These are phyloP conservation scores for Gliomastix tumulicola DNA, from an alignment of 2,329 filamentous ascomycete species.

Conservation along the genomic window DNA sequence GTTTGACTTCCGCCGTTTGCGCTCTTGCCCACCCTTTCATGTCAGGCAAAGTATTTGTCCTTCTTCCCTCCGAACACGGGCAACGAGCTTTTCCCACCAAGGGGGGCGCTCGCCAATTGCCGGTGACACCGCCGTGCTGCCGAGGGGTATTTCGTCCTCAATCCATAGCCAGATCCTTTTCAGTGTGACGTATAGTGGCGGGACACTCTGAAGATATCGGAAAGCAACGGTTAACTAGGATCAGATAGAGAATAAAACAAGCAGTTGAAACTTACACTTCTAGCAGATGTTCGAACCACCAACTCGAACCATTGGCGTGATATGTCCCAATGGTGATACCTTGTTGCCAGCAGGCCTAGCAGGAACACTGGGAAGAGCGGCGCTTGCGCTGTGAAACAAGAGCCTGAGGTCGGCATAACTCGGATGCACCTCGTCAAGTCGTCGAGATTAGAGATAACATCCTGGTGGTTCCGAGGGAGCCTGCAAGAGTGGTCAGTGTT, in stretches of 20 bases:
- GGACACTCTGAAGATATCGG: conserved; percentile 27
- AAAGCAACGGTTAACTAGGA: conserved; percentile 10
- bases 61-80: conserved; percentile 19
- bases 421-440: conserved; percentile 27
- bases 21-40: no score
- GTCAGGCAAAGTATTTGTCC: conserved; percentile 29
- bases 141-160: conserved; percentile 13
- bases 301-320: conserved; percentile 26
- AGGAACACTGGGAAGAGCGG: conserved; percentile 32
- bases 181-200: conserved; percentile 25
- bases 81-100: conserved; percentile 33
- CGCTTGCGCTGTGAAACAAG: conserved; percentile 31
- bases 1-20: no score
- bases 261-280: conserved; percentile 24
- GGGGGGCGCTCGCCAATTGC: conserved; percentile 19
- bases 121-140: conserved; percentile 4
- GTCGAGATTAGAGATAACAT: conserved; percentile 19
- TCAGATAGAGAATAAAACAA: conserved; percentile 3
- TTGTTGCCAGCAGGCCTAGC: conserved; percentile 26
- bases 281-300: conserved; percentile 25
- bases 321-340: conserved; percentile 15
- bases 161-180: conserved; percentile 27
- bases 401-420: conserved; percentile 32
- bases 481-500: conserved; percentile 10
- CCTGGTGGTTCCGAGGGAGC: conserved; percentile 26